phyloP scores from a whole-genome alignment of 495 filamentous ascomycete species.

The Amphirosellinia nigrospora region DNA sequence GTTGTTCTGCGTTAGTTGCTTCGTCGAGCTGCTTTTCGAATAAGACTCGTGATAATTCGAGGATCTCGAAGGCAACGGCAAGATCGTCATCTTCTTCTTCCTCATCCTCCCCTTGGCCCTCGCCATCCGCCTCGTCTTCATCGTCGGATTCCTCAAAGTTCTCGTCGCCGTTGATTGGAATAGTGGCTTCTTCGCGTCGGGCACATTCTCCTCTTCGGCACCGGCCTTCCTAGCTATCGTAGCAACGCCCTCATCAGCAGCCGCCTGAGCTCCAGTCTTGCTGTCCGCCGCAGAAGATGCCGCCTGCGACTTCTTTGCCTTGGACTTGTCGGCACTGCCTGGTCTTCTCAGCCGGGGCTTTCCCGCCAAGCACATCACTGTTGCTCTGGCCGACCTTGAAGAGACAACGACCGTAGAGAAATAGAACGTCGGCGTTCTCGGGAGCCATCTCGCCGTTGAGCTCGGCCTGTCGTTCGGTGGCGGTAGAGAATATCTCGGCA shows the following conservation, averaged over 20 bases:
- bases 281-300: slow-evolving; percentile 29
- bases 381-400: slow-evolving; percentile 93
- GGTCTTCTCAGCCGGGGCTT: slow-evolving; percentile 67
- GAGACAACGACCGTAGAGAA: slow-evolving; percentile 87
- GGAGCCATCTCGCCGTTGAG: slow-evolving; percentile 90
- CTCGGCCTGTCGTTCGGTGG: slow-evolving; percentile 86
- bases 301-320: slow-evolving; percentile 39
- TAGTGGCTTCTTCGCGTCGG: slow-evolving; percentile 64
- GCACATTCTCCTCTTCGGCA: slow-evolving; percentile 41
- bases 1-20: slow-evolving; percentile 41
- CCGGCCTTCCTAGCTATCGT: slow-evolving; percentile 48
- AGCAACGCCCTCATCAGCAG: slow-evolving; percentile 52
- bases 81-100: slow-evolving; percentile 93
- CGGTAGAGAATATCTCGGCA: slow-evolving; percentile 84
- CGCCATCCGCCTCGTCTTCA: slow-evolving; percentile 47
- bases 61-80: slow-evolving; percentile 84
- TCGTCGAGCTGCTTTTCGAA: slow-evolving; percentile 64
- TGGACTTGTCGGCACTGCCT: slow-evolving; percentile 48
- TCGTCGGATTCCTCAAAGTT: slow-evolving; percentile 86
- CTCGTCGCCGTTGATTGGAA: slow-evolving; percentile 93
- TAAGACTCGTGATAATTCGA: slow-evolving; percentile 88
- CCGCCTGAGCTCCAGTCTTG: slow-evolving; percentile 56
- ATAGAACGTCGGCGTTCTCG: slow-evolving; percentile 90
- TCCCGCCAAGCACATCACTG: slow-evolving; percentile 89
- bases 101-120: slow-evolving; percentile 62